A percentile compares a stretch with the other conserved stretches of the same genome.
Conservation (phyloP, 306 rosid genomes). For the Quillaja saponaria region DNA sequence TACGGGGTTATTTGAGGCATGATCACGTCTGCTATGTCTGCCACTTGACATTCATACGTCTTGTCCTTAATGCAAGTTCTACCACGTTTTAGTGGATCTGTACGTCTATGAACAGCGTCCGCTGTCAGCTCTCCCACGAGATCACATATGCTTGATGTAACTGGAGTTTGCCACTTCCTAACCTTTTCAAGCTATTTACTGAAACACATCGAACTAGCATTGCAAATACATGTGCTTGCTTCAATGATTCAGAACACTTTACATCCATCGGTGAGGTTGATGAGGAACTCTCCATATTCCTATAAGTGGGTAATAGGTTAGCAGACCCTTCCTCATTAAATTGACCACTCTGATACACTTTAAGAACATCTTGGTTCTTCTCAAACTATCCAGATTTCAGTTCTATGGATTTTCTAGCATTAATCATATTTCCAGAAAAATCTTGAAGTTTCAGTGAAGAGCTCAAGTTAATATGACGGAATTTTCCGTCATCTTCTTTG, state of each 20-base stretch:
- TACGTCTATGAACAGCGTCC: constrained; percentile 34
- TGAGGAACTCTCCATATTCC: constrained; percentile 31
- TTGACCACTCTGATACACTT: constrained; percentile 32
- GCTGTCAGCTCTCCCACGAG: constrained; percentile 23
- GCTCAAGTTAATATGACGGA: constrained; percentile 29
- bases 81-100: constrained; percentile 29
- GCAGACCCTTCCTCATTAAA: constrained; percentile 34
- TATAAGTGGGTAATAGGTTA: constrained; percentile 35
- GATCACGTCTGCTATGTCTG: constrained; percentile 30
- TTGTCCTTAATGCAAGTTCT: constrained; percentile 30
- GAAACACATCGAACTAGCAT: constrained; percentile 33
- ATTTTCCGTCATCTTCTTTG: constrained; percentile 46
- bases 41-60: constrained; percentile 33
- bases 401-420: constrained; percentile 28
- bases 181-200: constrained; percentile 38
- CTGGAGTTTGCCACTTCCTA: constrained; percentile 32
- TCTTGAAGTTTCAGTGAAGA: constrained; percentile 34
- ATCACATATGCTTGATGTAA: constrained; percentile 29
- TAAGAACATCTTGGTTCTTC: constrained; percentile 31
- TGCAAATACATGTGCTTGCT: constrained; percentile 29
- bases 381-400: constrained; percentile 32
- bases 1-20: constrained; percentile 30
- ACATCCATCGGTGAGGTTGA: constrained; percentile 31
- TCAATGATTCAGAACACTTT: constrained; percentile 31
- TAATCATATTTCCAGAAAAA: constrained; percentile 33